Evolutionary conservation across 805 yeast genomes (phyloP).

Genomic region (Candida namnaoensis): DNA sequence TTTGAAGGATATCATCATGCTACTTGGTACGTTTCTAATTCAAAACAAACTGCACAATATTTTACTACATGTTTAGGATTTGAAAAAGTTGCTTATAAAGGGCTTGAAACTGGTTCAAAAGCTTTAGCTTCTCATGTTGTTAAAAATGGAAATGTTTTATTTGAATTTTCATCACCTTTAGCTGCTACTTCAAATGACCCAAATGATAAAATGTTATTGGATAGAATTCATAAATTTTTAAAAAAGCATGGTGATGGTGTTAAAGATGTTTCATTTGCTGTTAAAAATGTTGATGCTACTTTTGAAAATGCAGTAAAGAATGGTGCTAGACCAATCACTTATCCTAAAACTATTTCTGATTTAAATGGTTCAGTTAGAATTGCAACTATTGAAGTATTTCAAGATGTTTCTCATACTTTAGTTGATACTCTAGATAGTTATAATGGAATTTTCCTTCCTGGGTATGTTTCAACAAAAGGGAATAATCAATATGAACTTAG

Average conservation of each 20-base stretch:
- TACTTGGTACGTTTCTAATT: constrained; percentile 67
- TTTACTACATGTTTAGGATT: constrained; percentile 57
- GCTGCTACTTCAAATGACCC: constrained; percentile 15
- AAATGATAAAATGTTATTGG: constrained; percentile 10
- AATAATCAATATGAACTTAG: background rate
- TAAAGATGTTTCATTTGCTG: constrained; percentile 67
- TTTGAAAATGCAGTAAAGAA: constrained; percentile 36
- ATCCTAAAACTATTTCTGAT: constrained; percentile 28
- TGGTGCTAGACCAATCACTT: constrained; percentile 39
- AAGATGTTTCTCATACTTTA: constrained; percentile 66
- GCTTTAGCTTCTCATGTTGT: constrained; percentile 52
- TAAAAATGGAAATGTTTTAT: constrained; percentile 40
- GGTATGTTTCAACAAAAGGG: constrained; percentile 18
- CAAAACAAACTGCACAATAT: constrained; percentile 51
- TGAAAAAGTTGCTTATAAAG: constrained; percentile 48
- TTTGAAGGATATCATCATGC: constrained; percentile 50
- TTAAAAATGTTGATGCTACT: constrained; percentile 36
- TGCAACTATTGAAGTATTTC: constrained; percentile 46
- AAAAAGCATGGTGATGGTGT: constrained; percentile 69
- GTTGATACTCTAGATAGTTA: constrained; percentile 31
- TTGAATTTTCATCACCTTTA: constrained; percentile 36
- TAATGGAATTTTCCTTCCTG: constrained; percentile 43
- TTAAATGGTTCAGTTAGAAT: constrained; percentile 37
- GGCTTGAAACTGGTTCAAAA: constrained; percentile 61
- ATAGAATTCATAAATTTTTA: constrained; percentile 37